Evolutionary conservation across 257 asterid genomes (phyloP).

Genomic region (Lantana camara): DNA sequence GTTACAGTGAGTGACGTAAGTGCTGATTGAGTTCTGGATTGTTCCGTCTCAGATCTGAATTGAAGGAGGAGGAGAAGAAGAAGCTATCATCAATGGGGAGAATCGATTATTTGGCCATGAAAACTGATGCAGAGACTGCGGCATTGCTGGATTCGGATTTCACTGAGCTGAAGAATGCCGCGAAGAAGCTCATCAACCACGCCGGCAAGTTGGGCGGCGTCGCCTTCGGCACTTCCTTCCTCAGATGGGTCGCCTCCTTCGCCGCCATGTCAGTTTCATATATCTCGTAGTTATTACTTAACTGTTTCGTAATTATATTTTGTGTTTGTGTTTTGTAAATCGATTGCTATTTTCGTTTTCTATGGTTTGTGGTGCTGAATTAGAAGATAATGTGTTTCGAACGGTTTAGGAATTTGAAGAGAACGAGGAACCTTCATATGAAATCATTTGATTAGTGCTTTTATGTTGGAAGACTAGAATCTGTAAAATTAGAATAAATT

Average conservation of each 20-base stretch:
- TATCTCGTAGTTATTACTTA: background rate
- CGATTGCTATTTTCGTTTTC: slow-evolving; percentile 5
- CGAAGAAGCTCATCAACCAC: slow-evolving; percentile 59
- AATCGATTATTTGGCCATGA: slow-evolving; percentile 65
- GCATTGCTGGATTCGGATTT: slow-evolving; percentile 65
- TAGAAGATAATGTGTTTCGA: background rate
- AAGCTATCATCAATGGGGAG: slow-evolving; percentile 61
- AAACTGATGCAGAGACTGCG: slow-evolving; percentile 46
- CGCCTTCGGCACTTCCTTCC: slow-evolving; percentile 72
- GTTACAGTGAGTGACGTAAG: background rate
- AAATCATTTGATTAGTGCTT: background rate
- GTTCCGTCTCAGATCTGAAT: background rate
- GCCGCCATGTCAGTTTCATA: slow-evolving; percentile 71
- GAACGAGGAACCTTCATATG: background rate
- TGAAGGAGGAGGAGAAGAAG: background rate
- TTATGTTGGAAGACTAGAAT: background rate
- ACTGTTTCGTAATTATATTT: background rate
- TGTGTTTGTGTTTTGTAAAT: background rate
- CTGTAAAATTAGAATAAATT: background rate
- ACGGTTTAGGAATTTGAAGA: background rate
- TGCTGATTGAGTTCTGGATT: background rate
- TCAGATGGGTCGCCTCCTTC: slow-evolving; percentile 85
- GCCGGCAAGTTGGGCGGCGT: slow-evolving; percentile 55
- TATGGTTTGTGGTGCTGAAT: background rate
- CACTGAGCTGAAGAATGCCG: slow-evolving; percentile 67